Percentiles rank a stretch among this genome's conserved stretches.
phyloP scores from a whole-genome alignment of 495 filamentous ascomycete genomes.

The Extremus antarcticus region DNA sequence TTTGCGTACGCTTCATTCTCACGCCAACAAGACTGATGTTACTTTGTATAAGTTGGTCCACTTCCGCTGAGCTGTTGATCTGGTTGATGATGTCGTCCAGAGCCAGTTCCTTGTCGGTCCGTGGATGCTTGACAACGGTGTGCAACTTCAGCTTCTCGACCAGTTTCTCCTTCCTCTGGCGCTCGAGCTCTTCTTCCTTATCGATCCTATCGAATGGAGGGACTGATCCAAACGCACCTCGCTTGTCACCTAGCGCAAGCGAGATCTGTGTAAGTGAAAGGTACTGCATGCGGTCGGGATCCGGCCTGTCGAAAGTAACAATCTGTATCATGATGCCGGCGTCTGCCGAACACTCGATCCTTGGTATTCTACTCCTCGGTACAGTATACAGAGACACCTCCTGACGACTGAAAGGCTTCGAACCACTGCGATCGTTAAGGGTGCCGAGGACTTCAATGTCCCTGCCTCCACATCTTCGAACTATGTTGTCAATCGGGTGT shows the following conservation, averaged over 20 bases:
- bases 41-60: constrained; percentile 70
- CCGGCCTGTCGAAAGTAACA: constrained; percentile 76
- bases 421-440: constrained; percentile 49
- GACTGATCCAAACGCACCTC: constrained; percentile 26
- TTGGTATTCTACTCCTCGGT: constrained; percentile 47
- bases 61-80: constrained; percentile 89
- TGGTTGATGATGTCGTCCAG: constrained; percentile 81
- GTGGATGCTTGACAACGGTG: constrained; percentile 62
- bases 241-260: constrained; percentile 73
- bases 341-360: constrained; percentile 56
- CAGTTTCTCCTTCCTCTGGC: constrained; percentile 45
- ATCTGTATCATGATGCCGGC: constrained; percentile 63
- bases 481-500: constrained; percentile 70
- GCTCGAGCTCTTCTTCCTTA: constrained; percentile 53
- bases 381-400: constrained; percentile 60
- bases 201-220: constrained; percentile 40
- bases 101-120: constrained; percentile 71
- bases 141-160: constrained; percentile 87
- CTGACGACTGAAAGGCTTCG: constrained; percentile 49
- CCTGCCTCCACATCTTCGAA: constrained; percentile 68
- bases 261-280: constrained; percentile 86
- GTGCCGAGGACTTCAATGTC: constrained; percentile 78
- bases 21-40: constrained; percentile 75
- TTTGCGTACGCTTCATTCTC: constrained; percentile 71
- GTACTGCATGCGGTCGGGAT: constrained; percentile 88